phyloP scores from a whole-genome alignment of 192 early-diverging fungal genomes.

The Gorgonomyces haynaldii region DNA sequence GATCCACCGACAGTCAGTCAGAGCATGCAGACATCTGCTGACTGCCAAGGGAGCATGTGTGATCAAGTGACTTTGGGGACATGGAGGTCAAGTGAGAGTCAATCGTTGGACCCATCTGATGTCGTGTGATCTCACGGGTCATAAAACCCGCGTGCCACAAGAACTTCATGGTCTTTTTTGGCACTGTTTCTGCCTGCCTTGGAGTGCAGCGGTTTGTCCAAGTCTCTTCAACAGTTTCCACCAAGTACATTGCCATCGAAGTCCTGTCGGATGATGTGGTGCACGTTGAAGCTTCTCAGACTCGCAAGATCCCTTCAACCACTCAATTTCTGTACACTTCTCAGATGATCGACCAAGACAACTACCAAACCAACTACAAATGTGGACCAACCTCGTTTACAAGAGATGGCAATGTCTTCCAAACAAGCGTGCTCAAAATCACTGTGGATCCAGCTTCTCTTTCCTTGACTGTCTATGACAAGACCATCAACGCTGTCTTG shows the following conservation, averaged over 20 bases:
- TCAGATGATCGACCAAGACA: constrained; percentile 9
- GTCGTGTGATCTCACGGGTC: no score
- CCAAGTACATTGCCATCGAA: constrained; percentile 7
- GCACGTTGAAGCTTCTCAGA: constrained; percentile 6
- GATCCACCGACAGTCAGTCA: no score
- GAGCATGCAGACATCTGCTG: no score
- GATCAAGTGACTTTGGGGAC: no score
- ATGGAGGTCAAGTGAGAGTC: no score
- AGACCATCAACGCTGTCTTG: neutral
- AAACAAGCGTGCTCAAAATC: constrained; percentile 1
- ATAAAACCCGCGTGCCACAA: no score
- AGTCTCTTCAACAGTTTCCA: neutral
- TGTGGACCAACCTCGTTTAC: constrained; percentile 9
- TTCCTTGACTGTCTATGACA: constrained; percentile 4
- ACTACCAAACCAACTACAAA: neutral
- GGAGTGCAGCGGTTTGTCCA: constrained; percentile 1
- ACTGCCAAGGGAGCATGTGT: no score
- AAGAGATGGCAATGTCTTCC: neutral
- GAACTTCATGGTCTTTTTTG: neutral
- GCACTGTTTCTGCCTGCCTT: neutral
- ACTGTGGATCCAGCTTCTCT: constrained; percentile 7
- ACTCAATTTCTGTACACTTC: neutral
- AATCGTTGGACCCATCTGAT: no score
- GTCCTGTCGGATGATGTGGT: constrained; percentile 8
- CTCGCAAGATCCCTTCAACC: neutral